These are phyloP conservation scores for Peniophora sp. DNA, from an alignment of 1,284 basidiomycete species.

Conservation along the genomic window DNA sequence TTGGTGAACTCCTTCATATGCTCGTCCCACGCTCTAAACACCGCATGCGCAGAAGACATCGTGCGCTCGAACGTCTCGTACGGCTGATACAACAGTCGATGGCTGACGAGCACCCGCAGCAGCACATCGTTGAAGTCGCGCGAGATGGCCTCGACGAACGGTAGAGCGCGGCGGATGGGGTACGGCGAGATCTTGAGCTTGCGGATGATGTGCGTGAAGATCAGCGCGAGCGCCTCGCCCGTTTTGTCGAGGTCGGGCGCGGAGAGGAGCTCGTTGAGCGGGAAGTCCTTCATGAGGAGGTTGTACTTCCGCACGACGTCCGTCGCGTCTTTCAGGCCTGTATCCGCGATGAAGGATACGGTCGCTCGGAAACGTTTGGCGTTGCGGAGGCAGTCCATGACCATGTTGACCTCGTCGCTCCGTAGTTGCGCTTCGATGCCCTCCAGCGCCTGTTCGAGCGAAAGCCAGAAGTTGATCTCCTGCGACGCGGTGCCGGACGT, in stretches of 20 bases:
- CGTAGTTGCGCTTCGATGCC: constrained; percentile 88
- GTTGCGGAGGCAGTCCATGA: constrained; percentile 91
- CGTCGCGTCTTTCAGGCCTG: constrained; percentile 88
- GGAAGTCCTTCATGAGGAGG: constrained; percentile 98
- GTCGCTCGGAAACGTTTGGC: constrained; percentile 97
- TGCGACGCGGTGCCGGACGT: constrained; percentile 93
- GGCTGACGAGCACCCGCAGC: constrained; percentile 83
- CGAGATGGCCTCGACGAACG: constrained; percentile 96
- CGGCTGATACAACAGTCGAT: constrained; percentile 88
- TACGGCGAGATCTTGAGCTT: constrained; percentile 95
- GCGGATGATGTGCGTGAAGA: constrained; percentile 93
- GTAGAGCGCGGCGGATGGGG: constrained; percentile 90
- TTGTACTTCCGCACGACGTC: constrained; percentile 96
- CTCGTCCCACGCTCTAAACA: constrained; percentile 96
- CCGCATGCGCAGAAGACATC: constrained; percentile 68
- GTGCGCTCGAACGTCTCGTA: constrained; percentile 91
- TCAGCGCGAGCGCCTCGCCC: constrained; percentile 78
- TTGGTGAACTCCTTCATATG: constrained; percentile 97
- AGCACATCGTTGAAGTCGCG: constrained; percentile 95
- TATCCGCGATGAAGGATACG: constrained; percentile 96
- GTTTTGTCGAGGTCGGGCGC: constrained; percentile 95
- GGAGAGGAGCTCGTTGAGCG: constrained; percentile 90
- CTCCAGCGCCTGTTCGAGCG: constrained; percentile 89
- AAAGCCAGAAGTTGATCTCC: constrained; percentile 98
- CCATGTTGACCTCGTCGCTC: constrained; percentile 89